Evolutionary conservation across 345 rosid species (phyloP).

Genomic region (Aegle marmelos): DNA sequence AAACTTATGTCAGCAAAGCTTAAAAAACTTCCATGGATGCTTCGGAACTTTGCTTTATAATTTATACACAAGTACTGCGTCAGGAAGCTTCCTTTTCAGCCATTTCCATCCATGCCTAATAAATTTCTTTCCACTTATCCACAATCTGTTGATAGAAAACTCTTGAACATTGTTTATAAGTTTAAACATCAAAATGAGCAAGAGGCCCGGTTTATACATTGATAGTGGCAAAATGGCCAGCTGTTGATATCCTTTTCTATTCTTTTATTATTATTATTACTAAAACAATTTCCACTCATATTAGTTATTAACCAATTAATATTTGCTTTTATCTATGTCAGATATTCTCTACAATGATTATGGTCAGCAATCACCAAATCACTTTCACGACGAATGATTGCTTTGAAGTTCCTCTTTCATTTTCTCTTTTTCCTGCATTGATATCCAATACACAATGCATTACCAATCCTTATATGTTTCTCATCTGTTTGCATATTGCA

Average conservation of each 20-base stretch:
- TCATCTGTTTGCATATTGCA: neutral
- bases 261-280: neutral
- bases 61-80: conserved; percentile 6
- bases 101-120: conserved; percentile 10
- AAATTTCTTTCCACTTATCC: conserved; percentile 21
- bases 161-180: neutral
- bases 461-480: neutral
- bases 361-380: conserved; percentile 35
- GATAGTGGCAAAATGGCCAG: conserved; percentile 49
- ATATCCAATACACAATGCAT: neutral
- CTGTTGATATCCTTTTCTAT: conserved; percentile 20
- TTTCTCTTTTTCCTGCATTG: neutral
- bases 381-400: conserved; percentile 25
- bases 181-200: conserved; percentile 23
- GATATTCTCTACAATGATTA: conserved; percentile 54
- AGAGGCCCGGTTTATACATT: conserved; percentile 37
- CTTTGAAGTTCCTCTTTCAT: neutral
- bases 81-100: conserved; percentile 46
- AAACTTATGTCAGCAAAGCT: too few species aligned
- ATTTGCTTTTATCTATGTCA: conserved; percentile 7
- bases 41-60: conserved; percentile 33
- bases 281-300: neutral
- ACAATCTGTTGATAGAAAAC: conserved; percentile 10
- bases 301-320: neutral
- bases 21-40: neutral